Evolutionary conservation across 495 filamentous ascomycete species (phyloP).

Genomic region (Aspergillus affinis): DNA sequence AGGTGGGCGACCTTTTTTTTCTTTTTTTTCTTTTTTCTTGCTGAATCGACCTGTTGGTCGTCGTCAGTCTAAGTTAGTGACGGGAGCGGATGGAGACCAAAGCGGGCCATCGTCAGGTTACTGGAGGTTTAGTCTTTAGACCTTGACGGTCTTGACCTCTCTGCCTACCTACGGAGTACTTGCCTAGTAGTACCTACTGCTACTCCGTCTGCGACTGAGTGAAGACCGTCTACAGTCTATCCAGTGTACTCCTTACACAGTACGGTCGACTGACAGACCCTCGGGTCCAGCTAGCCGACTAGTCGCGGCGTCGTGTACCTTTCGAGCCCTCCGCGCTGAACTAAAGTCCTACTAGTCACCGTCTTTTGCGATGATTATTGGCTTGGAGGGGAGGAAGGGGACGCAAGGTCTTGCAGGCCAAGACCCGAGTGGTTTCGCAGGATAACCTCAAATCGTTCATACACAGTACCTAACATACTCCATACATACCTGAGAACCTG

Average conservation of each 20-base stretch:
- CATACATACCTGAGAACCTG: neutral
- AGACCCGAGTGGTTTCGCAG: slow-evolving; percentile 17
- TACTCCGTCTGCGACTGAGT: neutral
- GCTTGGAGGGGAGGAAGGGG: slow-evolving; percentile 2
- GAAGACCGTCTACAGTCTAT: too few relatives aligned
- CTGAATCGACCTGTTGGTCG: slow-evolving; percentile 7
- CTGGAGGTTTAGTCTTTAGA: neutral
- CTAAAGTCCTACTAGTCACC: neutral
- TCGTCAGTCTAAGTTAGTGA: slow-evolving; percentile 4
- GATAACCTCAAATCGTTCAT: neutral
- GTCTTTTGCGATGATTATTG: neutral
- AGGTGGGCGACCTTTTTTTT: slow-evolving; percentile 10
- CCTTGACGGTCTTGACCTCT: too few relatives aligned
- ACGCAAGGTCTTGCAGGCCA: slow-evolving; percentile 21
- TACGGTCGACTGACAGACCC: neutral
- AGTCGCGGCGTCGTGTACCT: neutral
- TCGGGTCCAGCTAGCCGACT: neutral
- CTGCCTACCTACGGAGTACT: too few relatives aligned
- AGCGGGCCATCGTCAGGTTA: slow-evolving; percentile 8
- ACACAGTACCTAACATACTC: too few relatives aligned
- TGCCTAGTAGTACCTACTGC: neutral
- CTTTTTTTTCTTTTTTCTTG: too few relatives aligned
- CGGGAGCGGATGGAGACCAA: slow-evolving; percentile 14
- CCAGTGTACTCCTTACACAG: too few relatives aligned
- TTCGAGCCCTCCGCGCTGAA: neutral